A percentile compares a stretch with the other conserved stretches of the same genome.
Evolutionary conservation across 805 yeast species (phyloP).

Genomic region (Wickerhamiella siamensis): DNA sequence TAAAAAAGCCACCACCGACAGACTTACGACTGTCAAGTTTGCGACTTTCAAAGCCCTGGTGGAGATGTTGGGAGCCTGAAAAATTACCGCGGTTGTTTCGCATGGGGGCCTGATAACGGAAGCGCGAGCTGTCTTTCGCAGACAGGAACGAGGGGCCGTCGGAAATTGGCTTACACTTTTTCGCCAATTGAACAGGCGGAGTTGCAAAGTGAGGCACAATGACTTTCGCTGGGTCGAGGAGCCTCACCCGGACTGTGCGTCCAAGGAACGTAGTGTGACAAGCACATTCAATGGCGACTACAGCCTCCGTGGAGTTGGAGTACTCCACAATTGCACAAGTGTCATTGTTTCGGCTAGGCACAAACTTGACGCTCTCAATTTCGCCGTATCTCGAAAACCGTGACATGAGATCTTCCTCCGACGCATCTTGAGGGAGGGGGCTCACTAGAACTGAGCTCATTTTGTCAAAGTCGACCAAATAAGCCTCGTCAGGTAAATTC

Average conservation of each 20-base stretch:
- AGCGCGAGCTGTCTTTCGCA: too few species aligned
- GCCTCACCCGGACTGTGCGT: not conserved
- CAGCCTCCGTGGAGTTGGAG: not conserved
- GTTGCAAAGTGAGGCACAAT: not conserved
- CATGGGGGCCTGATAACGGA: too few species aligned
- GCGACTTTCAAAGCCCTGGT: too few species aligned
- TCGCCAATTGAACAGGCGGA: not conserved
- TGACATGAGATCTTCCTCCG: not conserved
- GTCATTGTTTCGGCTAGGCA: not conserved
- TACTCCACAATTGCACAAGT: not conserved
- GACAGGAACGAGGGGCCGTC: too few species aligned
- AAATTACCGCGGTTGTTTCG: too few species aligned
- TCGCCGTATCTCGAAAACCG: not conserved
- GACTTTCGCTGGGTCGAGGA: not conserved
- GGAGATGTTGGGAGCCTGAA: too few species aligned
- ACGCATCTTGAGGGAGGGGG: not conserved
- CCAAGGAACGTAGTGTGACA: not conserved
- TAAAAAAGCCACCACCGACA: too few species aligned
- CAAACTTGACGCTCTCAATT: not conserved
- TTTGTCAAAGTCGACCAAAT: not conserved
- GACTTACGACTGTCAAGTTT: too few species aligned
- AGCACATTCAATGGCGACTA: not conserved
- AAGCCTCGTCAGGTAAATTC: conserved; percentile 2
- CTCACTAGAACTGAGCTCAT: not conserved
- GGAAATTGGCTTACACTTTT: too few species aligned